phyloP scores from a whole-genome alignment of 2,329 filamentous ascomycete species.

The Lachnellula subtilissima region DNA sequence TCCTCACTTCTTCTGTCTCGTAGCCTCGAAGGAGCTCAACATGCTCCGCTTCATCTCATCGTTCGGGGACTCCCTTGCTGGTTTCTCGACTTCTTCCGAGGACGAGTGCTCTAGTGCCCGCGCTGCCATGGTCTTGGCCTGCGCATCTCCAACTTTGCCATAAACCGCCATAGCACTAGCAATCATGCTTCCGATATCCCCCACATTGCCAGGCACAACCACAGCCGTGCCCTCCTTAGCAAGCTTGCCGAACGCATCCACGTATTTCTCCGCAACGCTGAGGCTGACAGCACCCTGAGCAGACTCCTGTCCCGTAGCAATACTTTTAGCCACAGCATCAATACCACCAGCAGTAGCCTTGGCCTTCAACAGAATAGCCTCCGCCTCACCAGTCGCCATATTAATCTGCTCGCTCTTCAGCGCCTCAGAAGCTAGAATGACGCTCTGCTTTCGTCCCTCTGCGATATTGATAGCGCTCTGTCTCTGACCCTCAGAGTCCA shows the following conservation, averaged over 20 bases:
- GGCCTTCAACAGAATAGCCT: constrained; percentile 85
- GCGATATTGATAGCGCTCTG: constrained; percentile 99
- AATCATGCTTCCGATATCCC: constrained; percentile 95
- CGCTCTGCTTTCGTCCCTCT: constrained; percentile 93
- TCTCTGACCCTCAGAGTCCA: constrained; percentile 93
- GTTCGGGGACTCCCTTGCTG: constrained; percentile 29
- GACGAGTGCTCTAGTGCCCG: constrained; percentile 39
- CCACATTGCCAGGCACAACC: constrained; percentile 93
- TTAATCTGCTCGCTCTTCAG: constrained; percentile 90
- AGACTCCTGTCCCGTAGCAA: constrained; percentile 65
- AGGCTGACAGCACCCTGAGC: constrained; percentile 83
- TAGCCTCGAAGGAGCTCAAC: constrained; percentile 43
- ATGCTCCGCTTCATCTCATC: constrained; percentile 43
- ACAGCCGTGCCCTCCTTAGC: constrained; percentile 94
- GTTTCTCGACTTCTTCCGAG: constrained; percentile 17
- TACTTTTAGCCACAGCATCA: constrained; percentile 74
- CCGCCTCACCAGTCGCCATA: constrained; percentile 83
- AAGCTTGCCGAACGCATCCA: constrained; percentile 87
- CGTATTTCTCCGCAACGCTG: constrained; percentile 93
- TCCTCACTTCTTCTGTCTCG: constrained; percentile 26
- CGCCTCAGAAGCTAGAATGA: constrained; percentile 93
- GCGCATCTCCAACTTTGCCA: constrained; percentile 81
- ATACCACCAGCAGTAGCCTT: constrained; percentile 83
- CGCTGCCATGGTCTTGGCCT: constrained; percentile 62
- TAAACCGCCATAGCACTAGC: constrained; percentile 93